Evolutionary conservation across 345 rosid species (phyloP).

Genomic region (Arabis alpina): DNA sequence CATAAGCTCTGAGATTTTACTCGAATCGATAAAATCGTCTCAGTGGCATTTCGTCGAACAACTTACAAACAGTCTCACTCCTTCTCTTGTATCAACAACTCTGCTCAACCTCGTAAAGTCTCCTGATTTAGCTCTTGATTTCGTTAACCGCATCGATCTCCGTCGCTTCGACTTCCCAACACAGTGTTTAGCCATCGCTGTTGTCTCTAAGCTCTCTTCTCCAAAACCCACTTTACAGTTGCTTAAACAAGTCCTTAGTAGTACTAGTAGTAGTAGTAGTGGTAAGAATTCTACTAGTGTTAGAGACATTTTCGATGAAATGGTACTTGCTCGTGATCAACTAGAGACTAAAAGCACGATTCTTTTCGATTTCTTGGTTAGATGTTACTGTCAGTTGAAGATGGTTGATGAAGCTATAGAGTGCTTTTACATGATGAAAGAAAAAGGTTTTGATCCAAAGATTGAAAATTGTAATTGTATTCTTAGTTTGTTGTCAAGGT

Average conservation of each 20-base stretch:
- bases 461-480: constrained; percentile 71
- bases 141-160: constrained; percentile 51
- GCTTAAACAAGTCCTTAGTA: constrained; percentile 47
- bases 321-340: constrained; percentile 50
- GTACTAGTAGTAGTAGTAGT: constrained; percentile 17
- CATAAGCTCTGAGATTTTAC: constrained; percentile 19
- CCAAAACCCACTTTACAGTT: constrained; percentile 63
- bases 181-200: constrained; percentile 65
- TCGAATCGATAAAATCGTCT: constrained; percentile 52
- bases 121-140: constrained; percentile 64
- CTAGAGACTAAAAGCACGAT: constrained; percentile 53
- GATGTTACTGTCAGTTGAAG: constrained; percentile 68
- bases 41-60: constrained; percentile 86
- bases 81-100: constrained; percentile 52
- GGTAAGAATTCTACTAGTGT: constrained; percentile 27
- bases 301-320: constrained; percentile 55
- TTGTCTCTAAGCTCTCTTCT: constrained; percentile 58
- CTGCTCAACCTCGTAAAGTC: constrained; percentile 53
- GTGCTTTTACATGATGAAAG: constrained; percentile 72
- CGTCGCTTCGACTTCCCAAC: constrained; percentile 52
- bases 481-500: constrained; percentile 65
- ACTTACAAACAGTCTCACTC: constrained; percentile 46
- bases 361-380: constrained; percentile 63
- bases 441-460: constrained; percentile 65
- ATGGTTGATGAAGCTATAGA: constrained; percentile 63